Conservation (phyloP, 2,329 filamentous ascomycete species). For the Fusarium siculi region DNA sequence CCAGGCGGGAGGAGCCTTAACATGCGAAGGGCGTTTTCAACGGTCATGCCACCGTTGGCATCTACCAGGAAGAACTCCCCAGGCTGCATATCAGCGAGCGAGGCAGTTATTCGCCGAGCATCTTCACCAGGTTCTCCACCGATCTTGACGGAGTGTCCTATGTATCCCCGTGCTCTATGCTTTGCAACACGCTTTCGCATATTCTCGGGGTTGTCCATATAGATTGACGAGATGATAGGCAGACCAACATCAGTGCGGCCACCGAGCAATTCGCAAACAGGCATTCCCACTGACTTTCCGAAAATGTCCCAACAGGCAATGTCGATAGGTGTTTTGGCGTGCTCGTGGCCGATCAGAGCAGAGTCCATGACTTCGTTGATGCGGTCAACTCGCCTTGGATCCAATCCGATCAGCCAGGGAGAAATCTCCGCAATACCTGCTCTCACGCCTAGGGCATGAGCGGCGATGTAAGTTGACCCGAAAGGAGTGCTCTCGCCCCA, state of each 20-base stretch:
- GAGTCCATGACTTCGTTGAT: constrained; percentile 37
- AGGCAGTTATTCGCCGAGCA: constrained; percentile 26
- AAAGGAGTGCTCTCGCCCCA: constrained; percentile 39
- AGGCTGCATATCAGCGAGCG: constrained; percentile 21
- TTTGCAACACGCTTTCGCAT: constrained; percentile 26
- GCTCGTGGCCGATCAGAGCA: constrained; percentile 21
- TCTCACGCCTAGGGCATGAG: constrained; percentile 33
- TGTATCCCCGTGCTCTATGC: constrained; percentile 22
- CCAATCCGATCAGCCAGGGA: constrained; percentile 23
- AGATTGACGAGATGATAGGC: constrained; percentile 36
- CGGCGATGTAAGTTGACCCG: constrained; percentile 29
- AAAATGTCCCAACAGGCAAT: constrained; percentile 37
- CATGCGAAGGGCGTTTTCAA: constrained; percentile 31
- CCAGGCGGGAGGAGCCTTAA: constrained; percentile 27
- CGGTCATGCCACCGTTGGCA: constrained; percentile 28
- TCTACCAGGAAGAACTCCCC: constrained; percentile 37
- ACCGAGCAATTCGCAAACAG: constrained; percentile 35
- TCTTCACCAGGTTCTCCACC: constrained; percentile 20
- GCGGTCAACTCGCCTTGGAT: constrained; percentile 27
- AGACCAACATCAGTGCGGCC: constrained; percentile 22
- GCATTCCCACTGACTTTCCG: constrained; percentile 30
- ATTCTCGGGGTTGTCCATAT: constrained; percentile 23
- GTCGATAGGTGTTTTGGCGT: constrained; percentile 33
- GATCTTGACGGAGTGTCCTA: constrained; percentile 33
- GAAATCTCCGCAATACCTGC: constrained; percentile 30